Percentiles rank a stretch among this genome's conserved stretches.
Evolutionary conservation across 768 basidiomycete genomes (phyloP).

Genomic region (Termitomyces titanicus): DNA sequence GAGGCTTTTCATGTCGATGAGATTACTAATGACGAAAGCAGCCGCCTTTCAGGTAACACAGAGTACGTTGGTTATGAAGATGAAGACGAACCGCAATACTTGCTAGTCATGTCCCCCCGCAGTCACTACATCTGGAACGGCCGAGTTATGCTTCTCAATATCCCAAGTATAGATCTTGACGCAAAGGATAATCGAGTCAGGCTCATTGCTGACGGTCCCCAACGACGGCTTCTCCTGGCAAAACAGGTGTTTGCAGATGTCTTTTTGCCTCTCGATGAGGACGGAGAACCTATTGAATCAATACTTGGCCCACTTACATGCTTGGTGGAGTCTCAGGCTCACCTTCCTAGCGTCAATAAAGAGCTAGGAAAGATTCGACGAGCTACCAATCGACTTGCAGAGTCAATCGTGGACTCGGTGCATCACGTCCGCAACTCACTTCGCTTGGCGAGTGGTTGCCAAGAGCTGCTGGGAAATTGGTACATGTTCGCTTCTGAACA

Average conservation of each 20-base stretch:
- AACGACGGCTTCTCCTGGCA: conserved; percentile 66
- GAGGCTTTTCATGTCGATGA: conserved; percentile 84
- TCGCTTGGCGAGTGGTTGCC: conserved; percentile 55
- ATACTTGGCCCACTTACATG: conserved; percentile 42
- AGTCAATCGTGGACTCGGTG: conserved; percentile 90
- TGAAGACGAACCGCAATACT: conserved; percentile 65
- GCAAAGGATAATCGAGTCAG: conserved; percentile 87
- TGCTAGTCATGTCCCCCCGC: conserved; percentile 83
- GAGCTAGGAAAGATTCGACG: conserved; percentile 90
- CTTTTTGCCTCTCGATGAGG: conserved; percentile 61
- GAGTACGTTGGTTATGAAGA: conserved; percentile 46
- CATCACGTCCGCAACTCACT: conserved; percentile 77
- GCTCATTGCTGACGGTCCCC: conserved; percentile 86
- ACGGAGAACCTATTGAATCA: conserved; percentile 47
- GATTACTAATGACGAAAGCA: conserved; percentile 51
- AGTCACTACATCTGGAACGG: conserved; percentile 92
- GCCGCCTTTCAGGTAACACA: conserved; percentile 33
- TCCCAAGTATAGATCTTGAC: conserved; percentile 78
- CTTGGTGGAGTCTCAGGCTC: conserved; percentile 81
- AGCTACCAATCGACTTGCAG: conserved; percentile 84
- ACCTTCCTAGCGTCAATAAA: conserved; percentile 84
- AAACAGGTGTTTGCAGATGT: conserved; percentile 74
- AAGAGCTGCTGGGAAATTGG: conserved; percentile 92
- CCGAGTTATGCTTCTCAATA: conserved; percentile 70
- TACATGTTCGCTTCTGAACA: conserved; percentile 96